Conservation (phyloP, 768 basidiomycete genomes). For the Tulasnella calospora region DNA sequence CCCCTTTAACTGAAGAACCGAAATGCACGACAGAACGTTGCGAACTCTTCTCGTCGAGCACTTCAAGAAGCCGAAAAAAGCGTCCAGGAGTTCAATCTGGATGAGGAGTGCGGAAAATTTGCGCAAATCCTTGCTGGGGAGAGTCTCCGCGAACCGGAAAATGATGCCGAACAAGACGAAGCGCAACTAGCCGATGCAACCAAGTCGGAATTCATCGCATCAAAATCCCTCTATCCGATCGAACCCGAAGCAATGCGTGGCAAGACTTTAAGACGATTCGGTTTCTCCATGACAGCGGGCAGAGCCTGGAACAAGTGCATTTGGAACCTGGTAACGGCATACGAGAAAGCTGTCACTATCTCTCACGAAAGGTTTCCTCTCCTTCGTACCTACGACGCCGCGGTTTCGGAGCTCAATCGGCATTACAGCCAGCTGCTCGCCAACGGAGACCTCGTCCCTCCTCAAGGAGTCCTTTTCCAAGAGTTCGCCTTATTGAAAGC, state of each 20-base stretch:
- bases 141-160: not conserved
- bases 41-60: constrained; percentile 13
- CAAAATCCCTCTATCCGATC: constrained; percentile 8
- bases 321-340: constrained; percentile 38
- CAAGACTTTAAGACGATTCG: not conserved
- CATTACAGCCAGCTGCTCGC: not conserved
- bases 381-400: constrained; percentile 55
- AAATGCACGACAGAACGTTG: constrained; percentile 5
- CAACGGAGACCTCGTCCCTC: constrained; percentile 39
- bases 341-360: constrained; percentile 42
- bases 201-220: not conserved
- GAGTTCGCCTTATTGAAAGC: constrained; percentile 53
- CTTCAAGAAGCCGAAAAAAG: not conserved
- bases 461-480: constrained; percentile 36
- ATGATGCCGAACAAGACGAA: not conserved
- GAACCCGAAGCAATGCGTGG: not conserved
- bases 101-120: not conserved
- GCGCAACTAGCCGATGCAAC: not conserved
- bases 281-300: not conserved
- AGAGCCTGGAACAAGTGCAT: not conserved
- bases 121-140: not conserved
- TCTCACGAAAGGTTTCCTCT: constrained; percentile 53
- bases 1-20: not conserved
- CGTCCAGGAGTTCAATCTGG: not conserved
- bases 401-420: constrained; percentile 48